Conservation (phyloP, 345 rosid genomes). For the Populus simonii region DNA sequence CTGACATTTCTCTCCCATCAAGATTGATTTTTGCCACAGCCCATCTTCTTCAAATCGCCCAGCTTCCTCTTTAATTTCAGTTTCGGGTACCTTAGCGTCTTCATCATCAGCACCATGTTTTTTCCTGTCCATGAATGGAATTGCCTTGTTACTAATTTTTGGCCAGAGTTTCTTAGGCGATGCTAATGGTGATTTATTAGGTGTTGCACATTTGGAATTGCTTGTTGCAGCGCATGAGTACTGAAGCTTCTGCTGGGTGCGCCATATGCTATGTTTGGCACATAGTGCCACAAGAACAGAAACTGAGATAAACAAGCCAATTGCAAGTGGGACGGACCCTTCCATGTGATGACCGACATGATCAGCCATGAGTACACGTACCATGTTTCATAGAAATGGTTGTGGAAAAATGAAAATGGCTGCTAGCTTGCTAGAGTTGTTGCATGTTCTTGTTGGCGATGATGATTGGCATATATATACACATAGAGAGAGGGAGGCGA, state of each 20-base stretch:
- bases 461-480: background rate
- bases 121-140: background rate
- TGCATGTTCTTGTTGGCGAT: background rate
- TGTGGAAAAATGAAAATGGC: background rate
- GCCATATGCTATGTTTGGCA: constrained; percentile 15
- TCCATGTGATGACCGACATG: background rate
- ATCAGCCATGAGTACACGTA: background rate
- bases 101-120: background rate
- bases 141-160: constrained; percentile 9
- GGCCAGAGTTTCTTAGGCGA: constrained; percentile 15
- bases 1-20: constrained; percentile 16
- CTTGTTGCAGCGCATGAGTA: background rate
- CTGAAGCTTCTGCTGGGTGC: background rate
- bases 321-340: constrained; percentile 5
- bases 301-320: constrained; percentile 21
- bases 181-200: constrained; percentile 2
- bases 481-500: background rate
- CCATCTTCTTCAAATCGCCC: background rate
- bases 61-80: background rate
- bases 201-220: background rate
- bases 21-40: constrained; percentile 18
- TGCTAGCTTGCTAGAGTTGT: background rate
- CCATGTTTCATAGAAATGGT: constrained; percentile 17
- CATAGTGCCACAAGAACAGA: constrained; percentile 24
- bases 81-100: background rate